Evolutionary conservation across 495 filamentous ascomycete genomes (phyloP).

Genomic region (Immersiella caudata): DNA sequence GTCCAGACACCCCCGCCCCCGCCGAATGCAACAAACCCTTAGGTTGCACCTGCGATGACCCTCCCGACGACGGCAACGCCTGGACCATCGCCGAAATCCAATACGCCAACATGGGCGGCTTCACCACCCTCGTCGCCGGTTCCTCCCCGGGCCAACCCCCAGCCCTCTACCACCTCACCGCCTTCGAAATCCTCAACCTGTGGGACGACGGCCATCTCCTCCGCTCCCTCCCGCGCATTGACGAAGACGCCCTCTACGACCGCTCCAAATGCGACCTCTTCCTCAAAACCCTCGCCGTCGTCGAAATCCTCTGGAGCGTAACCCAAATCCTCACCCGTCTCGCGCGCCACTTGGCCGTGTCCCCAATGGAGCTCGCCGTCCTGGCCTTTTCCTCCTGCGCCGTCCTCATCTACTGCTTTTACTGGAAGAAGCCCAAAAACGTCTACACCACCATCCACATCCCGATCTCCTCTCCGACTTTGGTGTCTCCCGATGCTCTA

Average conservation of each 20-base stretch:
- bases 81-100: conserved; percentile 7
- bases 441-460: conserved; percentile 4
- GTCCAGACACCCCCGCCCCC: background rate
- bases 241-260: conserved; percentile 11
- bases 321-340: background rate
- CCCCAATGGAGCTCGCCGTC: conserved; percentile 9
- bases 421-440: conserved; percentile 15
- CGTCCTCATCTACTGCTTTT: conserved; percentile 5
- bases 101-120: conserved; percentile 12
- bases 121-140: conserved; percentile 3
- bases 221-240: background rate
- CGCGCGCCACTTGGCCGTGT: conserved; percentile 1
- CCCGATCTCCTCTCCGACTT: background rate
- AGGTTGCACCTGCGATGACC: background rate
- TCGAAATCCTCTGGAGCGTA: background rate
- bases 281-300: conserved; percentile 6
- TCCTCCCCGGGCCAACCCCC: background rate
- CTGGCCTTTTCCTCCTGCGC: conserved; percentile 10
- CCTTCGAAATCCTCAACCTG: background rate
- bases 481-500: background rate
- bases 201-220: background rate
- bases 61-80: background rate
- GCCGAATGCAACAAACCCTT: background rate
- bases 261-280: conserved; percentile 9
- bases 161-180: conserved; percentile 7